These are phyloP conservation scores for Hygrophorus pudorinus DNA, from an alignment of 768 basidiomycete genomes.

Conservation along the genomic window DNA sequence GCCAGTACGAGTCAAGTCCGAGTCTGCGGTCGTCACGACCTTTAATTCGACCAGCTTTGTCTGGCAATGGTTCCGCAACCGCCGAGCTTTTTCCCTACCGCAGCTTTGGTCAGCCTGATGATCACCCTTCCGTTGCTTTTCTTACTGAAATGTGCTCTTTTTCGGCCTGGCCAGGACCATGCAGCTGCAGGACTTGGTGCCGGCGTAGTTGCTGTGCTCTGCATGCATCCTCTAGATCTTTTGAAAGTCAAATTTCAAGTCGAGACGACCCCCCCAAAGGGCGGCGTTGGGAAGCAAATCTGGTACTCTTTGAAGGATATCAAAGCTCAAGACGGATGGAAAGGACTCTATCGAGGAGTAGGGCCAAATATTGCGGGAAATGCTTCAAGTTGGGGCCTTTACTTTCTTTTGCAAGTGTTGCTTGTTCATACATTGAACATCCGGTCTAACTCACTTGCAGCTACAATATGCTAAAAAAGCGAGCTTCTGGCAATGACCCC, in stretches of 20 bases:
- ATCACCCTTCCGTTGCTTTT: background rate
- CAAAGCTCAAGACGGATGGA: constrained; percentile 64
- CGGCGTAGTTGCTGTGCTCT: constrained; percentile 83
- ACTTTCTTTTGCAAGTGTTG: constrained; percentile 86
- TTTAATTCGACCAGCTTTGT: background rate
- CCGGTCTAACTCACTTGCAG: constrained; percentile 28
- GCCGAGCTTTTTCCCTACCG: constrained; percentile 42
- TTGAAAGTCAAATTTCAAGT: constrained; percentile 94
- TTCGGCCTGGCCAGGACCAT: constrained; percentile 62
- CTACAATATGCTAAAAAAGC: constrained; percentile 88
- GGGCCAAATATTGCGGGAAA: constrained; percentile 90
- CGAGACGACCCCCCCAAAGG: constrained; percentile 51
- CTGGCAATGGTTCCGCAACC: constrained; percentile 32
- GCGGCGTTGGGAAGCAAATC: constrained; percentile 62
- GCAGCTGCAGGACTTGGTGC: constrained; percentile 90
- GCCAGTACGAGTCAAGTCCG: too few species aligned
- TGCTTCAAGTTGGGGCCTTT: constrained; percentile 93
- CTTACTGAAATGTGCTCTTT: background rate
- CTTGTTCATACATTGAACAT: constrained; percentile 2
- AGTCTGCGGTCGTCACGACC: background rate
- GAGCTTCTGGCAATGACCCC: constrained; percentile 59
- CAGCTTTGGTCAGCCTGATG: constrained; percentile 30
- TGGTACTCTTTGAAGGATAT: constrained; percentile 69
- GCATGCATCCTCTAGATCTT: constrained; percentile 96
- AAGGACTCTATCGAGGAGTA: constrained; percentile 84